phyloP scores from a whole-genome alignment of 495 filamentous ascomycete genomes.

The Penicillium paxilli region DNA sequence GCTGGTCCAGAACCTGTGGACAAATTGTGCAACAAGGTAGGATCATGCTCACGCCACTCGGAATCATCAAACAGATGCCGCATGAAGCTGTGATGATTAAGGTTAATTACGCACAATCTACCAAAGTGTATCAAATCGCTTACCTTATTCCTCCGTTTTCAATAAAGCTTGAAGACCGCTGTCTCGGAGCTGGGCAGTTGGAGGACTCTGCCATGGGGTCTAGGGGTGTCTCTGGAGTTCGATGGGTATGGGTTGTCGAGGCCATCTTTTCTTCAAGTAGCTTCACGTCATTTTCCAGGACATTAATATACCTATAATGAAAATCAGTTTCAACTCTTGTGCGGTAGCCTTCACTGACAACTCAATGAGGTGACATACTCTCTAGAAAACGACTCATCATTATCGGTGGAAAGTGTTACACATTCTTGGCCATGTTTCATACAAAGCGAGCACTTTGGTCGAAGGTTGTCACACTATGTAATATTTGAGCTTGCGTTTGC shows the following conservation, averaged over 20 bases:
- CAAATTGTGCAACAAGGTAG: constrained; percentile 21
- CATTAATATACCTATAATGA: constrained; percentile 18
- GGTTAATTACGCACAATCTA: no score
- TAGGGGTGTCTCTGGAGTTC: no score
- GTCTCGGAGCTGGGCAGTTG: no score
- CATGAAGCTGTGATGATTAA: constrained; percentile 25
- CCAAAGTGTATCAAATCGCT: not conserved
- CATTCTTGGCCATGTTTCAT: constrained; percentile 20
- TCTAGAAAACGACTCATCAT: constrained; percentile 15
- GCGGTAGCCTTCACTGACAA: no score
- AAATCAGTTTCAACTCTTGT: no score
- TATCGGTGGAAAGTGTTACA: constrained; percentile 19
- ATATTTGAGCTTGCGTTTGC: no score
- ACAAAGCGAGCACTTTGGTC: constrained; percentile 26
- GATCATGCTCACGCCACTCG: constrained; percentile 26
- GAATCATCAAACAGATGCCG: constrained; percentile 25
- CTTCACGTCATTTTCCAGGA: constrained; percentile 22
- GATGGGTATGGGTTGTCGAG: no score
- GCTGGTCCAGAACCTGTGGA: constrained; percentile 15
- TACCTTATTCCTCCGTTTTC: constrained; percentile 27
- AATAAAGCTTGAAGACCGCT: constrained; percentile 19
- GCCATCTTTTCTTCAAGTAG: constrained; percentile 5
- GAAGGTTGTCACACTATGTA: constrained; percentile 29
- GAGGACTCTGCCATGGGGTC: no score
- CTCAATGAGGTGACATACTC: no score